These are phyloP conservation scores for Abrus precatorius DNA, from an alignment of 306 rosid species.

Conservation along the genomic window DNA sequence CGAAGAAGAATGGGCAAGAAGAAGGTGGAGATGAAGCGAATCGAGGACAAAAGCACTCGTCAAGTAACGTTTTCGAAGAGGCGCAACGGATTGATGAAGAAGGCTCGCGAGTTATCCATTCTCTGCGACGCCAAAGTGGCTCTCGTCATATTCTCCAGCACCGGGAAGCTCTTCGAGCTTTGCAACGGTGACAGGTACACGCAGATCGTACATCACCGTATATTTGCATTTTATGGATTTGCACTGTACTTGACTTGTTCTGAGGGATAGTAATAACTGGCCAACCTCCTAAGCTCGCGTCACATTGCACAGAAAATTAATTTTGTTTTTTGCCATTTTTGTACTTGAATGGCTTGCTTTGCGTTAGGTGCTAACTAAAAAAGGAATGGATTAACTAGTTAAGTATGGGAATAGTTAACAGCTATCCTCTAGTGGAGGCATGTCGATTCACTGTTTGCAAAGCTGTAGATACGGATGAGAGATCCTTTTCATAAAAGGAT, in stretches of 20 bases:
- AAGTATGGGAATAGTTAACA: too few species aligned
- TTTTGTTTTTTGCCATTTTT: conserved; percentile 7
- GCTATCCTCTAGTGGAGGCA: not conserved
- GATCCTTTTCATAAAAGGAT: not conserved
- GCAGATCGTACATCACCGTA: not conserved
- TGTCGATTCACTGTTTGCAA: not conserved
- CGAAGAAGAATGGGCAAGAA: conserved; percentile 35
- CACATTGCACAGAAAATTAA: not conserved
- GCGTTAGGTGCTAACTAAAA: not conserved
- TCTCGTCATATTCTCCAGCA: conserved; percentile 28
- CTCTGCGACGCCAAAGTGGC: conserved; percentile 44
- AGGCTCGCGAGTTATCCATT: conserved; percentile 34
- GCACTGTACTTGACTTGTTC: not conserved
- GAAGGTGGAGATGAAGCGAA: conserved; percentile 36
- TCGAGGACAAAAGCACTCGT: conserved; percentile 41
- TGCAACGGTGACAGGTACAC: conserved; percentile 36
- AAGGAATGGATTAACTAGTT: not conserved
- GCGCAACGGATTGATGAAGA: conserved; percentile 44
- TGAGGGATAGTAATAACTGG: not conserved
- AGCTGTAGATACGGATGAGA: not conserved
- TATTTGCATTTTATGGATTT: not conserved
- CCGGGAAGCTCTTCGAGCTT: conserved; percentile 37
- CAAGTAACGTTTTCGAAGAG: conserved; percentile 43
- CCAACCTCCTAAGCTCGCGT: not conserved
- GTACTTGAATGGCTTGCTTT: not conserved